These are phyloP conservation scores for Kwoniella shandongensis DNA, from an alignment of 768 basidiomycete genomes.

Conservation along the genomic window DNA sequence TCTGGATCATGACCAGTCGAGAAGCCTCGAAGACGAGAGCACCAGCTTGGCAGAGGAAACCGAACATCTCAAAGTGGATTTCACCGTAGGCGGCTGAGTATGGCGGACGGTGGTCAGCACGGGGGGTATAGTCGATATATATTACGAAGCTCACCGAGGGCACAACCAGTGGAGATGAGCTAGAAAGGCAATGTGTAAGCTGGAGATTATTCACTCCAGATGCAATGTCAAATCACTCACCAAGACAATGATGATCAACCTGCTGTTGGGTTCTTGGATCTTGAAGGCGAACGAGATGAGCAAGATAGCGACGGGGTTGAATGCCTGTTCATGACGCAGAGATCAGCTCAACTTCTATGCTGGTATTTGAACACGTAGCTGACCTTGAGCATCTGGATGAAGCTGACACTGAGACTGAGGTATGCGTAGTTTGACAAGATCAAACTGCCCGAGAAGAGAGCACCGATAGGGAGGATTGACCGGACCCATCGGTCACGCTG, in stretches of 20 bases:
- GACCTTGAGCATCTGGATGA: constrained; percentile 97
- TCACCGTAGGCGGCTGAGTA: constrained; percentile 83
- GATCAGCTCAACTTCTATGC: neutral
- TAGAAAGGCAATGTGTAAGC: constrained; percentile 10
- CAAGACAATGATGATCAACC: constrained; percentile 75
- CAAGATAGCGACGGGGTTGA: constrained; percentile 57
- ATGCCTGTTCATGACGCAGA: constrained; percentile 32
- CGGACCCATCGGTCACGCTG: constrained; percentile 61
- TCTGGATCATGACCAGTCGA: constrained; percentile 95
- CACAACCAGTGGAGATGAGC: constrained; percentile 83
- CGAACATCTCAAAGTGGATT: constrained; percentile 76
- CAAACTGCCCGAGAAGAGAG: constrained; percentile 89
- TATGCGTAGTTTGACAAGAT: constrained; percentile 93
- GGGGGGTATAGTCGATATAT: neutral
- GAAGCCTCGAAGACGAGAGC: constrained; percentile 84
- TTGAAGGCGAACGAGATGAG: constrained; percentile 90
- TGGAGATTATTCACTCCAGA: neutral
- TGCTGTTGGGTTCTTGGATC: constrained; percentile 80
- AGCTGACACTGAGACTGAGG: constrained; percentile 81
- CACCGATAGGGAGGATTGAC: constrained; percentile 89
- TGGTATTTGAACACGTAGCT: constrained; percentile 12
- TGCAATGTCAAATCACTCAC: constrained; percentile 29
- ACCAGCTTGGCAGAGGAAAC: constrained; percentile 84
- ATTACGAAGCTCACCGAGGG: constrained; percentile 31
- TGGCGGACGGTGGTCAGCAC: no score